Evolutionary conservation across 2,329 filamentous ascomycete genomes (phyloP), one percentile per base, ranked within the genome.

Genomic region (Zymoseptoria tritici): DNA sequence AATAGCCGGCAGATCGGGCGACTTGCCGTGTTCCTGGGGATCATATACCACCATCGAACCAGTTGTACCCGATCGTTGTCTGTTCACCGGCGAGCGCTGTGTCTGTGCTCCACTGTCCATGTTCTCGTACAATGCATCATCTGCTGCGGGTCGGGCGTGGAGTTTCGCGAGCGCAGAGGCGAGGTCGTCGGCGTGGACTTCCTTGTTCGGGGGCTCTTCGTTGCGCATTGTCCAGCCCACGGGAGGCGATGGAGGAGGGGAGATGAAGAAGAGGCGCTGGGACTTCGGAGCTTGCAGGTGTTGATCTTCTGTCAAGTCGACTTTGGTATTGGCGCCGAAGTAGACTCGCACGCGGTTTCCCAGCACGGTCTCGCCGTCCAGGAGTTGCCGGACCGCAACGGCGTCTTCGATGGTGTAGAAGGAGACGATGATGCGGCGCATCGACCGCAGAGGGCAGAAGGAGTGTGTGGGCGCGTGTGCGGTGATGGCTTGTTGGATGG

Each of bases 361-460:
- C 76, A 92, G 83, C 65, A 93, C 80, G 22, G 78, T 78, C 75
- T 91, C 87, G 68, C 87, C 86, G 69, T 94, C 89, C 75, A 91
- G 89, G 58, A 87, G 80, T 66, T 84, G 79, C 64, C 88, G 86
- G 58, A 93, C 87, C 58, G 80, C 79, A 67, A 90, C 85, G 59
- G 90, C 89, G 57, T 87, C 83, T 57, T 86, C 82, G 68, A 83
- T 80, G 62, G 85, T 84, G 75, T 82, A 86, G 79, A 94, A 93
- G 66, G 88, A 90, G 62, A 89, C 84, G 67, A 93, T 81, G 70
- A 94, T 91, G 73, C 90, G 87, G 64, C 87, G 84, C 80, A 94
- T 91, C 6, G 88, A 91, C 73, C 90, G 90, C 63, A 94, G 83
- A 0, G 90, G 90, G 9, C 88, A 84, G 81, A 89, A 94, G 60